phyloP scores from a whole-genome alignment of 345 rosid genomes.

The Leavenworthia alabamica region DNA sequence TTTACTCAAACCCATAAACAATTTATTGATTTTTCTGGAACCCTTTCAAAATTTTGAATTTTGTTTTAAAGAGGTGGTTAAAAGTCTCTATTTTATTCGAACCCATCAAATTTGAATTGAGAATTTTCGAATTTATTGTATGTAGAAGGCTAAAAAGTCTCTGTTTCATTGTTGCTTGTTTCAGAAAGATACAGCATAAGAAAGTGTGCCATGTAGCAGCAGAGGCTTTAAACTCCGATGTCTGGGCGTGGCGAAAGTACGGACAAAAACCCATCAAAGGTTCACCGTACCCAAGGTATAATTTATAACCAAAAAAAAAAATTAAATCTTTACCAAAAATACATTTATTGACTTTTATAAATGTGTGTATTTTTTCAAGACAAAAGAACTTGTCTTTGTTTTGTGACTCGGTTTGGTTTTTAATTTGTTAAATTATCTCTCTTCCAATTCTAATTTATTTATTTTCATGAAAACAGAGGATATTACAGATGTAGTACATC shows the following conservation, averaged over 20 bases:
- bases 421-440: not conserved
- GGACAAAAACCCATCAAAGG: slow-evolving; percentile 99
- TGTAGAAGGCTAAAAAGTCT: not conserved
- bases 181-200: slow-evolving; percentile 84
- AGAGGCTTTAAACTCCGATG: slow-evolving; percentile 76
- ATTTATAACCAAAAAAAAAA: not conserved
- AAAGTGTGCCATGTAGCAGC: slow-evolving; percentile 89
- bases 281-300: slow-evolving; percentile 96
- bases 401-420: slow-evolving; percentile 7
- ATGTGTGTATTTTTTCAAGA: slow-evolving; percentile 20
- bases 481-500: slow-evolving; percentile 95
- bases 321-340: not conserved
- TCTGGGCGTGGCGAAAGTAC: slow-evolving; percentile 99
- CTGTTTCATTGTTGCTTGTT: not conserved
- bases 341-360: slow-evolving; percentile 21
- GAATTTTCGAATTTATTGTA: not conserved
- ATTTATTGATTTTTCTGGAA: not conserved
- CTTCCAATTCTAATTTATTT: not conserved
- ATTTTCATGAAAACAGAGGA: slow-evolving; percentile 46
- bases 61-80: not conserved
- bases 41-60: not conserved
- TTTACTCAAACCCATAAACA: not conserved
- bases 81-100: not conserved
- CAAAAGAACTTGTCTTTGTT: slow-evolving; percentile 18
- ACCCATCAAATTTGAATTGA: not conserved